phyloP scores from a whole-genome alignment of 768 basidiomycete genomes.

The Suillus clintonianus region DNA sequence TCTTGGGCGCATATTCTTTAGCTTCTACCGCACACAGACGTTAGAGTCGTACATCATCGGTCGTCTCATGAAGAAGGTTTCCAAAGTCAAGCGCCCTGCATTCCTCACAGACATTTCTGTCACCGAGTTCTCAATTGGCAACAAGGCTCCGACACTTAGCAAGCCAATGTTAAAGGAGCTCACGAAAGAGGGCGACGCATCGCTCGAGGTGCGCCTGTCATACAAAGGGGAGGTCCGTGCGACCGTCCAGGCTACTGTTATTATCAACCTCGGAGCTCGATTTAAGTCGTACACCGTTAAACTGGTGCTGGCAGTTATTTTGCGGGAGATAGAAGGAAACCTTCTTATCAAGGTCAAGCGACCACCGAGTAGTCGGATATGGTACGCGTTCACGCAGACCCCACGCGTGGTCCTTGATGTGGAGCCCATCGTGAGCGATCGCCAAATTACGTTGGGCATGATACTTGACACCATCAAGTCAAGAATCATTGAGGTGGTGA shows the following conservation, averaged over 20 bases:
- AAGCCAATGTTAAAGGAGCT: conserved; percentile 99
- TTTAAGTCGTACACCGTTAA: conserved; percentile 92
- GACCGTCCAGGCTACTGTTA: conserved; percentile 87
- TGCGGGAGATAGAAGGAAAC: conserved; percentile 91
- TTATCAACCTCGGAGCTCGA: conserved; percentile 77
- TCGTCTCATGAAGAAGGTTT: conserved; percentile 90
- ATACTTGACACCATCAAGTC: conserved; percentile 89
- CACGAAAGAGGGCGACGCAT: conserved; percentile 90
- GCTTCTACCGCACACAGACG: conserved; percentile 80
- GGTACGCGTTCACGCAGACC: conserved; percentile 88
- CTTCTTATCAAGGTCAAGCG: conserved; percentile 86
- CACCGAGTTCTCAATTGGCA: conserved; percentile 87
- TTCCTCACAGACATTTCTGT: conserved; percentile 87
- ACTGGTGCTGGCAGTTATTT: conserved; percentile 82
- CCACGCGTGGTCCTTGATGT: conserved; percentile 89
- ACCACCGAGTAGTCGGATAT: conserved; percentile 94
- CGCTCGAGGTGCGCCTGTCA: conserved; percentile 80
- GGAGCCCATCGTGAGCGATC: conserved; percentile 91
- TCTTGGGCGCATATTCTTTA: conserved; percentile 90
- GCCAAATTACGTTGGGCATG: conserved; percentile 94
- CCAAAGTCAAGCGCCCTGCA: conserved; percentile 85
- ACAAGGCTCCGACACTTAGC: conserved; percentile 81
- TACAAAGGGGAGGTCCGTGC: conserved; percentile 90
- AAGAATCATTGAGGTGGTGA: conserved; percentile 82
- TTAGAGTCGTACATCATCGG: conserved; percentile 86